Evolutionary conservation across 805 yeast species (phyloP), one percentile per base, ranked within the genome.

Genomic region (Lachancea sp.): DNA sequence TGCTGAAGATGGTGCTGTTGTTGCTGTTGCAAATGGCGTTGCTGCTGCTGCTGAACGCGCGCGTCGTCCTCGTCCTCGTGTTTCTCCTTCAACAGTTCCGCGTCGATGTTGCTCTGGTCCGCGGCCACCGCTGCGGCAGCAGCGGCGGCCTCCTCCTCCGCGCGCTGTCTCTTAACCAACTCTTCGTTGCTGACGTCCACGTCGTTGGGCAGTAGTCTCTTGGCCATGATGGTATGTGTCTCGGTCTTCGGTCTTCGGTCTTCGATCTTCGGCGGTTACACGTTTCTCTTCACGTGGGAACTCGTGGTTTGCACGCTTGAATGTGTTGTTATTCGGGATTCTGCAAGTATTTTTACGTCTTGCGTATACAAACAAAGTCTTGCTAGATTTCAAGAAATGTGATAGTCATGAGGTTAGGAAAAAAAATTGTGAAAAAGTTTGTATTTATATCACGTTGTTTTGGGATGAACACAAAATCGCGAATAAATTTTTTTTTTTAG

Each of bases 71-170:
- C 46, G 33, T 43, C 46, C 15, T 36, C 46, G 13, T 42, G 50
- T 32, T 45, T 43, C 40, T 36, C 41, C 32, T 36, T 36, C 40
- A 61, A 41, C 35, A 61, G 48, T n/a, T 59, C 64, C 22, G 61
- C 61, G 42, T 61, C 66, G 27, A 61, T 61, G 50, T 61, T 60
- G 27, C 52, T 45, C 26, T 56, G 46, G 25, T 43, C 46, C 18
- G 46, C 46, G 7, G 35, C 46, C 15, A 36, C 46, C 17, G 46
- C 46, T 9, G 35, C 46, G n/a, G 41, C 46, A n/a, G n/a, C n/a
- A n/a, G n/a, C n/a, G n/a, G n/a, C n/a, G n/a, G n/a, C n/a, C n/a
- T n/a, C n/a, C 7, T 27, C 41, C 38, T 37, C 46, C 26, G 46
- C 46, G 12, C 44, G 33, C 19, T 41, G 44, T 35, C 46, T 20